These are phyloP conservation scores for Apodospora peruviana DNA, from an alignment of 495 filamentous ascomycete genomes.

Conservation along the genomic window DNA sequence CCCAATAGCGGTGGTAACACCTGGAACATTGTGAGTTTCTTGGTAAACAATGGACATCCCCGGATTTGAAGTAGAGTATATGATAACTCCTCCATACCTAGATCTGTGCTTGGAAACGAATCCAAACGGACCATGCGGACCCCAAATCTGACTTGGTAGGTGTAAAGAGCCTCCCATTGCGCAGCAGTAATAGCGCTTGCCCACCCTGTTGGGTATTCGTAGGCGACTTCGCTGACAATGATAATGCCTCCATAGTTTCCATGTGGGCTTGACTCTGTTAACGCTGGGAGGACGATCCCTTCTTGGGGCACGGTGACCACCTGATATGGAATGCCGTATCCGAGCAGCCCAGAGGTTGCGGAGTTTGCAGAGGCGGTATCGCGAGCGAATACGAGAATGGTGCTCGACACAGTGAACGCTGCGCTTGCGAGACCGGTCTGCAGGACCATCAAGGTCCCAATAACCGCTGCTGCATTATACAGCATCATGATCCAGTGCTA, in stretches of 20 bases:
- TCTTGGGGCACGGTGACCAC: conserved; percentile 47
- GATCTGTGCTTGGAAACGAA: conserved; percentile 48
- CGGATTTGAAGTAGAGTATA: too few relatives aligned
- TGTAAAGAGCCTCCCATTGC: conserved; percentile 53
- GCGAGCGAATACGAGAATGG: conserved; percentile 54
- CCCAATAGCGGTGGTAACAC: conserved; percentile 14
- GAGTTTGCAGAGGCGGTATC: conserved; percentile 40
- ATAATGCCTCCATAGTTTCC: conserved; percentile 58
- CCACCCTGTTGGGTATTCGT: conserved; percentile 46
- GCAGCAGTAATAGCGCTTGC: conserved; percentile 50
- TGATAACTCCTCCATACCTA: too few relatives aligned
- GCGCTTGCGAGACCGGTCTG: conserved; percentile 2
- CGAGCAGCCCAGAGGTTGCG: conserved; percentile 52
- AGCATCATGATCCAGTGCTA: conserved; percentile 4
- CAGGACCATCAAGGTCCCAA: conserved; percentile 3
- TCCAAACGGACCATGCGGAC: conserved; percentile 58
- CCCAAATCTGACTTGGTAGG: conserved; percentile 53
- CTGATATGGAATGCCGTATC: conserved; percentile 56
- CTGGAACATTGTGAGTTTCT: conserved; percentile 4
- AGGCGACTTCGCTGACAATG: conserved; percentile 50
- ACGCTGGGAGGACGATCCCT: conserved; percentile 44
- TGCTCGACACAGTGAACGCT: conserved; percentile 27
- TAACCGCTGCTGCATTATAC: neutral
- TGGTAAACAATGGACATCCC: too few relatives aligned
- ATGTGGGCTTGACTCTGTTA: conserved; percentile 35